Evolutionary conservation across 2,329 filamentous ascomycete genomes (phyloP).

Genomic region (Colletotrichum liaoningense): DNA sequence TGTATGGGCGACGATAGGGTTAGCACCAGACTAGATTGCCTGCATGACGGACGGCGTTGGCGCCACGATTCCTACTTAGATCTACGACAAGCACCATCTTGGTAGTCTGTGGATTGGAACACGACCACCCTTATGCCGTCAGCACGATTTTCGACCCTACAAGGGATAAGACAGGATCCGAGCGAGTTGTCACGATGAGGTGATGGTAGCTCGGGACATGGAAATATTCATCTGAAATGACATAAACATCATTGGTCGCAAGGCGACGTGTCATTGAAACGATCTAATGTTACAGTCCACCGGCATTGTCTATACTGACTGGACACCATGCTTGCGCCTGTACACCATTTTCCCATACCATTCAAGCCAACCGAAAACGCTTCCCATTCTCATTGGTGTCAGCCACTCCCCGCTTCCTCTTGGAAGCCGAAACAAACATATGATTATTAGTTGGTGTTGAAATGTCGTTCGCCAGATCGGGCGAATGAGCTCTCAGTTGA

Average conservation of each 20-base stretch:
- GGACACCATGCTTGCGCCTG: conserved; percentile 10
- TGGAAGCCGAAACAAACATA: conserved; percentile 21
- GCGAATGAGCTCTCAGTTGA: background rate
- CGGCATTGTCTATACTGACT: background rate
- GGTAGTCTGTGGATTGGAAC: no score
- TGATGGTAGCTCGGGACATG: background rate
- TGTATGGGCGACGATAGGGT: background rate
- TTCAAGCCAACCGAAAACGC: conserved; percentile 31
- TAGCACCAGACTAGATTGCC: background rate
- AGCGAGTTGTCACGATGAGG: no score
- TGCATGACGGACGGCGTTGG: background rate
- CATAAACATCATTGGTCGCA: conserved; percentile 10
- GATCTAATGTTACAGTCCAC: conserved; percentile 20
- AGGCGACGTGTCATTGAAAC: background rate
- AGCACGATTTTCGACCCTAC: no score
- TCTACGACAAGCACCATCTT: no score
- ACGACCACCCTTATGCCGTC: no score
- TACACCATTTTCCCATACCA: conserved; percentile 10
- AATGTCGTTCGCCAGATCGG: conserved; percentile 2
- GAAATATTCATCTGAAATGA: background rate
- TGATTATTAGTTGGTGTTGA: conserved; percentile 11
- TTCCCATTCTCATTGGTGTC: conserved; percentile 16
- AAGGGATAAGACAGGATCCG: no score
- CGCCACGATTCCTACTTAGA: no score
- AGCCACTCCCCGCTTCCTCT: conserved; percentile 24